A percentile compares a stretch with the other conserved stretches of the same genome.
These are phyloP conservation scores for Fusarium nurragi DNA, from an alignment of 2,329 filamentous ascomycete species.

Conservation along the genomic window DNA sequence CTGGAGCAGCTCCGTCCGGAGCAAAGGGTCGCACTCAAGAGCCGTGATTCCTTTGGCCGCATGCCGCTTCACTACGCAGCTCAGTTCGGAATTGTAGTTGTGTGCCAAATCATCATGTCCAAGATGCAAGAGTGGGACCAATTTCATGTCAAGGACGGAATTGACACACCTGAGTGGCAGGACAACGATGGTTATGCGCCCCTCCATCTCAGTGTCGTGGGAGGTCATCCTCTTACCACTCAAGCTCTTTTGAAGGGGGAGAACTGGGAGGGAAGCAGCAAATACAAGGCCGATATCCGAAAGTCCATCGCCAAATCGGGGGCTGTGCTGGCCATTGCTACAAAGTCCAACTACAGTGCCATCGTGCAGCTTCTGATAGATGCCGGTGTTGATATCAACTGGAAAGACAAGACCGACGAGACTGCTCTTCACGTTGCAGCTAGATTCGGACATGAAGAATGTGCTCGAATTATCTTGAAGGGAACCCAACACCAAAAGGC, in stretches of 20 bases:
- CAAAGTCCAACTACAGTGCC: slow-evolving; percentile 83
- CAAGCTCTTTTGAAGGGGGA: slow-evolving; percentile 82
- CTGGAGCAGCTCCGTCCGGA: slow-evolving; percentile 73
- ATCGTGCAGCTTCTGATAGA: slow-evolving; percentile 91
- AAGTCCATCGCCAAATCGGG: slow-evolving; percentile 83
- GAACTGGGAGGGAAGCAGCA: slow-evolving; percentile 73
- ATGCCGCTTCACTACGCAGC: slow-evolving; percentile 92
- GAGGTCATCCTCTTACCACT: slow-evolving; percentile 88
- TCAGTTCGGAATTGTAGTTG: slow-evolving; percentile 91
- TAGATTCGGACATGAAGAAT: slow-evolving; percentile 84
- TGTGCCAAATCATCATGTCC: slow-evolving; percentile 86
- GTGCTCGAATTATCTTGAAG: slow-evolving; percentile 77
- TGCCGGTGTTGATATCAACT: slow-evolving; percentile 92
- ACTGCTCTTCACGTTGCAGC: slow-evolving; percentile 93
- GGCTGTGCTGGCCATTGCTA: slow-evolving; percentile 86
- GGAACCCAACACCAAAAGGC: slow-evolving; percentile 76
- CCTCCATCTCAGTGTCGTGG: slow-evolving; percentile 90
- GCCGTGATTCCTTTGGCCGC: slow-evolving; percentile 81
- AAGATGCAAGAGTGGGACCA: slow-evolving; percentile 90
- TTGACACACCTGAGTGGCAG: slow-evolving; percentile 89
- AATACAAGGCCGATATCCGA: slow-evolving; percentile 70
- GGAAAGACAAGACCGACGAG: slow-evolving; percentile 88
- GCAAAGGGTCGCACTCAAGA: slow-evolving; percentile 74
- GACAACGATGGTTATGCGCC: slow-evolving; percentile 92
- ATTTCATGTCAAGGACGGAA: slow-evolving; percentile 84